These are phyloP conservation scores for Fusarium coicis DNA, from an alignment of 2,329 filamentous ascomycete genomes.

Conservation along the genomic window DNA sequence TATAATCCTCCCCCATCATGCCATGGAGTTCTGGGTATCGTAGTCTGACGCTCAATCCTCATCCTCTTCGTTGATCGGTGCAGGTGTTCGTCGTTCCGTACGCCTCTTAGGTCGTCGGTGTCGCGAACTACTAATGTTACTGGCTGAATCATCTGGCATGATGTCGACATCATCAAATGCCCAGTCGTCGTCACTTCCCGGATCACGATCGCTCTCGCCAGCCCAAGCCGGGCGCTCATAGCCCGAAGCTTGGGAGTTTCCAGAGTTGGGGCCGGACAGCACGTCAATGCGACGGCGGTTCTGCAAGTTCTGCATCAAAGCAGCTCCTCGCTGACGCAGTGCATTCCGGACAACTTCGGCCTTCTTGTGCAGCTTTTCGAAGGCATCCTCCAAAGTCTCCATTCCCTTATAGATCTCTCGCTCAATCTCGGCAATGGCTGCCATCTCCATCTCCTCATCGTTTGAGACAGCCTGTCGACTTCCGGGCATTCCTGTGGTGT, in stretches of 20 bases:
- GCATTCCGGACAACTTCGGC: conserved; percentile 83
- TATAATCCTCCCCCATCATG: conserved; percentile 9
- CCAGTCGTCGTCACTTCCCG: conserved; percentile 68
- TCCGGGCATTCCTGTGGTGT: conserved; percentile 59
- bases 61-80: conserved; percentile 77
- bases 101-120: conserved; percentile 74
- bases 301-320: conserved; percentile 73
- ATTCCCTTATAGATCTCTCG: conserved; percentile 93
- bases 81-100: conserved; percentile 76
- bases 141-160: conserved; percentile 82
- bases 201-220: conserved; percentile 57
- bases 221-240: conserved; percentile 57
- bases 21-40: conserved; percentile 8
- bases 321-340: conserved; percentile 84
- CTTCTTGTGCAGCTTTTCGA: conserved; percentile 87
- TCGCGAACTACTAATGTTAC: conserved; percentile 79
- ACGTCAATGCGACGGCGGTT: conserved; percentile 68
- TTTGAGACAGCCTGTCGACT: conserved; percentile 77
- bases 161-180: conserved; percentile 69
- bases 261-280: conserved; percentile 60
- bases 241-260: conserved; percentile 56
- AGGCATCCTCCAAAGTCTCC: conserved; percentile 93
- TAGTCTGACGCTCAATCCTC: conserved; percentile 61
- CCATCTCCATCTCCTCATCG: conserved; percentile 94
- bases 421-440: conserved; percentile 89